Evolutionary conservation across 108 stramenopile species (phyloP).

Genomic region (Pseudonitzschia multistriata): DNA sequence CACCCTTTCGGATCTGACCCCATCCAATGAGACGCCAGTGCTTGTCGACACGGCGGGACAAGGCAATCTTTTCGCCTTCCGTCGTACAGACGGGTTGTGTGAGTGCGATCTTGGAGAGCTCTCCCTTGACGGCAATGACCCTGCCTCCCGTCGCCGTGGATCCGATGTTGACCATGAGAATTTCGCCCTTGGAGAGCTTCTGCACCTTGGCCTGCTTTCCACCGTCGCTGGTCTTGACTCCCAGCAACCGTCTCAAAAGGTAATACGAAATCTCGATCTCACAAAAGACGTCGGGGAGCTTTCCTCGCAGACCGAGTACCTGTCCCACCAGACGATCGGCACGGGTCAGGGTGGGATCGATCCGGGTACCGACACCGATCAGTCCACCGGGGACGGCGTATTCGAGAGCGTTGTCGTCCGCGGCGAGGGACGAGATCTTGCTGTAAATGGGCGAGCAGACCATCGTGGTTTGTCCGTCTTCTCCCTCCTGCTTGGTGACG

Average conservation of each 20-base stretch:
- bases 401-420: slow-evolving; percentile 96
- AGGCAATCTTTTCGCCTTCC: slow-evolving; percentile 99
- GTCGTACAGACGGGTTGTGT: slow-evolving; percentile 99
- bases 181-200: slow-evolving; percentile 94
- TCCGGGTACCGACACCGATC: slow-evolving; percentile 98
- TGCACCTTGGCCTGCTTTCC: slow-evolving; percentile 99
- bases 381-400: slow-evolving; percentile 99
- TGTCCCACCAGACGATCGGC: slow-evolving; percentile 99
- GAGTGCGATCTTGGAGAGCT: slow-evolving; percentile 95
- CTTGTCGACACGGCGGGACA: slow-evolving; percentile 98
- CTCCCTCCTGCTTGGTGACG: slow-evolving; percentile 90
- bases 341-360: slow-evolving; percentile 98
- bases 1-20: slow-evolving; percentile 91
- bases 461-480: slow-evolving; percentile 77
- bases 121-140: slow-evolving; percentile 93
- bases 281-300: slow-evolving; percentile 96
- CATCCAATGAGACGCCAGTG: slow-evolving; percentile 98
- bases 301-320: slow-evolving; percentile 93
- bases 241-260: slow-evolving; percentile 94
- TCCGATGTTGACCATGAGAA: slow-evolving; percentile 99
- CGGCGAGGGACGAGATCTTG: slow-evolving; percentile 87
- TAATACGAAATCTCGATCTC: slow-evolving; percentile 98
- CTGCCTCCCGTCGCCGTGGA: slow-evolving; percentile 97
- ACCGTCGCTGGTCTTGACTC: slow-evolving; percentile 98
- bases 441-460: slow-evolving; percentile 92